These are phyloP conservation scores for Cladosporium sp. DNA, from an alignment of 2,329 filamentous ascomycete genomes.

Conservation along the genomic window DNA sequence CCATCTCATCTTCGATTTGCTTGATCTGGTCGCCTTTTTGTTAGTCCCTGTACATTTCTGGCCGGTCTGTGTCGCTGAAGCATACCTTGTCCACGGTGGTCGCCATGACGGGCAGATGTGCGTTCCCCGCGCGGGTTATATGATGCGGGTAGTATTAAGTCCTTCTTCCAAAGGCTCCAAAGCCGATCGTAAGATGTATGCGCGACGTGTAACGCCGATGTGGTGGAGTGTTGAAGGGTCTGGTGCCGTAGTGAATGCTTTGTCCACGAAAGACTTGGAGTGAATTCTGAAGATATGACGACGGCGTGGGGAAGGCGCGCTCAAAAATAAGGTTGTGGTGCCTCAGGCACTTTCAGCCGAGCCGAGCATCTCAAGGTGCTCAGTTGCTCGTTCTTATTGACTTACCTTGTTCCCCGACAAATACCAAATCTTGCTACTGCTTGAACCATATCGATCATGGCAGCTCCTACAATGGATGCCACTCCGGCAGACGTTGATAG, in stretches of 20 bases:
- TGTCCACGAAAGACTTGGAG: neutral
- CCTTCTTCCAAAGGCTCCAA: neutral
- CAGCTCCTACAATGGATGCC: conserved; percentile 3
- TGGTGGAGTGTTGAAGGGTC: neutral
- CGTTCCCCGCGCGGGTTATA: conserved; percentile 2
- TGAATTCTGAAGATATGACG: conserved; percentile 11
- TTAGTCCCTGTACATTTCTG: conserved; percentile 27
- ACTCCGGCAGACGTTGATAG: conserved; percentile 6
- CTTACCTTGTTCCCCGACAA: too few species aligned
- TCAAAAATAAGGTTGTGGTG: too few species aligned
- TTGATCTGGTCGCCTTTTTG: conserved; percentile 65
- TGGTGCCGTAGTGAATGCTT: neutral
- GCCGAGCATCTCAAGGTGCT: neutral
- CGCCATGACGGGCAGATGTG: conserved; percentile 57
- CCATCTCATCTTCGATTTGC: conserved; percentile 96
- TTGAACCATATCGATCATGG: neutral
- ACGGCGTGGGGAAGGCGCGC: neutral
- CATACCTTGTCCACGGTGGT: conserved; percentile 92
- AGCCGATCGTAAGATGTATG: neutral
- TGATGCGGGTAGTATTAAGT: neutral
- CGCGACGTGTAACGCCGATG: neutral
- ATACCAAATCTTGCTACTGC: too few species aligned
- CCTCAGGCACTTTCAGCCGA: neutral
- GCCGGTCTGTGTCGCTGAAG: conserved; percentile 2
- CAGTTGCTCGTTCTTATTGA: neutral